Evolutionary conservation across 116 monocot species (phyloP).

Genomic region (Iris pallida): DNA sequence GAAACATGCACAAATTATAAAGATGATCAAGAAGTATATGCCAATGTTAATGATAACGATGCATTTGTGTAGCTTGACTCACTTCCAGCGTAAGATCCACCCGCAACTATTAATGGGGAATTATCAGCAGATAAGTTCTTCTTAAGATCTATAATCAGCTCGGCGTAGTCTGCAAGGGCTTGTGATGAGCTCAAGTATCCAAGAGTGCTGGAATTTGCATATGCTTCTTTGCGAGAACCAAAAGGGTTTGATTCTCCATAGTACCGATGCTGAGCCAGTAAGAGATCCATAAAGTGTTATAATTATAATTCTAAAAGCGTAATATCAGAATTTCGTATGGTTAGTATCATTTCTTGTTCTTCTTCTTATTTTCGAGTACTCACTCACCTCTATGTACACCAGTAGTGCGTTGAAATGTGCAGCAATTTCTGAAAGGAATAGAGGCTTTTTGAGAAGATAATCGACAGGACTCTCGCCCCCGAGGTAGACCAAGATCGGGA

Average conservation of each 20-base stretch:
- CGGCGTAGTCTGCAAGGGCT: slow-evolving; percentile 32
- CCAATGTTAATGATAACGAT: no score
- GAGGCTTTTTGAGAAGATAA: background rate
- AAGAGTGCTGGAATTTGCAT: slow-evolving; percentile 14
- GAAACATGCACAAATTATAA: background rate
- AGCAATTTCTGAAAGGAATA: slow-evolving; percentile 14
- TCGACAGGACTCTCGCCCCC: slow-evolving; percentile 9
- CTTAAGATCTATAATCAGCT: slow-evolving; percentile 15
- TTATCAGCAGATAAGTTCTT: slow-evolving; percentile 18
- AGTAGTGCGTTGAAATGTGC: slow-evolving; percentile 16
- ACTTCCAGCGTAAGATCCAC: slow-evolving; percentile 34
- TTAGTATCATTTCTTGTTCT: background rate
- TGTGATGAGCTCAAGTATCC: slow-evolving; percentile 19
- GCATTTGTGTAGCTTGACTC: slow-evolving; percentile 4
- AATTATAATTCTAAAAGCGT: background rate
- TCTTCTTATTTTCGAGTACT: background rate
- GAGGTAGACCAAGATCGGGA: slow-evolving; percentile 21
- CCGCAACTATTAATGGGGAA: slow-evolving; percentile 20
- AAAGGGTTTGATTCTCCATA: slow-evolving; percentile 20
- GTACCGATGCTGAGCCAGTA: slow-evolving; percentile 18
- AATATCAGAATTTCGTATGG: background rate
- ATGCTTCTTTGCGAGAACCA: slow-evolving; percentile 12
- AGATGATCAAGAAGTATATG: background rate
- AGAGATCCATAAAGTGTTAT: background rate
- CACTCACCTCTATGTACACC: slow-evolving; percentile 22